phyloP scores from a whole-genome alignment of 768 basidiomycete species.

The Collybia sordida region DNA sequence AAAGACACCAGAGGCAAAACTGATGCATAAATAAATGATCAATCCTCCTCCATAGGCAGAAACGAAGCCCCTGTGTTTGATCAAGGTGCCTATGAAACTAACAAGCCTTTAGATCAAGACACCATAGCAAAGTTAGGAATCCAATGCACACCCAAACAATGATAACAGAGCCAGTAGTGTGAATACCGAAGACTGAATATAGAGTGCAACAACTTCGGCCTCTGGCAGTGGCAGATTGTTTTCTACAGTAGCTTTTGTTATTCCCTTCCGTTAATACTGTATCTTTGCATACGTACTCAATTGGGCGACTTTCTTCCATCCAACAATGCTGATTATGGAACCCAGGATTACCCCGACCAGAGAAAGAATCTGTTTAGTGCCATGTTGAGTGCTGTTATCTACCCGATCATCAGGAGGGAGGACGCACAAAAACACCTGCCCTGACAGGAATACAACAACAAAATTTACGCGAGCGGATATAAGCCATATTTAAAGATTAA shows the following conservation, averaged over 20 bases:
- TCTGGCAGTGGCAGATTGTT: constrained; percentile 25
- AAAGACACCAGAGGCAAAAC: constrained; percentile 47
- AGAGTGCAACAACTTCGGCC: constrained; percentile 41
- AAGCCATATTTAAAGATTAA: constrained; percentile 39
- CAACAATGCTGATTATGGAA: constrained; percentile 40
- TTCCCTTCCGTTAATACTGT: background rate
- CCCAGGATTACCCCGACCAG: constrained; percentile 43
- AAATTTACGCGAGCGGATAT: constrained; percentile 56
- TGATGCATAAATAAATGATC: constrained; percentile 43
- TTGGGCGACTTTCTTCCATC: constrained; percentile 45
- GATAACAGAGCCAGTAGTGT: constrained; percentile 47
- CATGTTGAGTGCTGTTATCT: background rate
- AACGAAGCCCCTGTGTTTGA: constrained; percentile 41
- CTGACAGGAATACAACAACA: constrained; percentile 69
- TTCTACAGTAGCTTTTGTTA: background rate
- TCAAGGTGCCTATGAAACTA: constrained; percentile 45
- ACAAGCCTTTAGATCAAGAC: background rate
- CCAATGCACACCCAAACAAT: constrained; percentile 43
- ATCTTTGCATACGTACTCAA: constrained; percentile 34
- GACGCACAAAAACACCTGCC: constrained; percentile 56
- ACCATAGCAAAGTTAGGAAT: background rate
- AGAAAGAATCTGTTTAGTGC: constrained; percentile 36
- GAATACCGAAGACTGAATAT: constrained; percentile 46
- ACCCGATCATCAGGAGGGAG: background rate
- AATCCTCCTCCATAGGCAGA: constrained; percentile 42